Base-by-base conservation (phyloP, 352 stramenopile genomes). In the Phytophthora europaea region DNA sequence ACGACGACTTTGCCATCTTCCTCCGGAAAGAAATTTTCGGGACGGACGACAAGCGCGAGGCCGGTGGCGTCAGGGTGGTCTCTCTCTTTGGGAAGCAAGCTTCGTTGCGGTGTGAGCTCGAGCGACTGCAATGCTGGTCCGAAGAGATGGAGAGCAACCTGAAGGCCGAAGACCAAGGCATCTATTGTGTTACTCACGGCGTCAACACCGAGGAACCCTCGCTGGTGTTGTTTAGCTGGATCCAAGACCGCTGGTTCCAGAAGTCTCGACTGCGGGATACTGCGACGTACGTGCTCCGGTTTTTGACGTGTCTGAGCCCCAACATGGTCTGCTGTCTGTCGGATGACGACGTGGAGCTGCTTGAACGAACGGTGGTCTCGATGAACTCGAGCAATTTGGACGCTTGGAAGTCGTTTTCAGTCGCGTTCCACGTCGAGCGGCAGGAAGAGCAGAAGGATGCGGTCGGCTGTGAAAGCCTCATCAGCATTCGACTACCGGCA, bases 271-370 rank as follows among this genome's bases (percentile, higher is more conserved):
- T 94, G 18, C 83, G 87, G 1, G 84, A 89, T 47, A 91, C 83
- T 22, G 83, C 85, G 18, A 91, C 88, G 47, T 94, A 93, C 20
- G 77, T 93, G 40, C 61, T 95, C 18, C 88, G 88, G 9, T 90
- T 92, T 45, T 67, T 91, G 40, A 88, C 84, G 18, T 84, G 79
- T 38, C 65, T 93, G 34, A 86, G 73, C 22, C 67, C 75, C 2
- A 52, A 87, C 9, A 76, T 93, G 31, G 75, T 87, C 10, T 89
- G 79, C 59, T 91, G 86, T 43, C 40, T 91, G n/a, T 81, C 74
- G 12, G 8, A 26, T 8, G 38, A 76, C 22, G 86, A 93, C 45
- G 64, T 84, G 6, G 16, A 60, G 4, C 18, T 65, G 6, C 40
- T 89, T 18, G 45, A 90, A 47, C 43, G 31, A 40, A 62, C 66